Base-by-base conservation (phyloP, 257 asterid species). In the Przewalskia tangutica region DNA sequence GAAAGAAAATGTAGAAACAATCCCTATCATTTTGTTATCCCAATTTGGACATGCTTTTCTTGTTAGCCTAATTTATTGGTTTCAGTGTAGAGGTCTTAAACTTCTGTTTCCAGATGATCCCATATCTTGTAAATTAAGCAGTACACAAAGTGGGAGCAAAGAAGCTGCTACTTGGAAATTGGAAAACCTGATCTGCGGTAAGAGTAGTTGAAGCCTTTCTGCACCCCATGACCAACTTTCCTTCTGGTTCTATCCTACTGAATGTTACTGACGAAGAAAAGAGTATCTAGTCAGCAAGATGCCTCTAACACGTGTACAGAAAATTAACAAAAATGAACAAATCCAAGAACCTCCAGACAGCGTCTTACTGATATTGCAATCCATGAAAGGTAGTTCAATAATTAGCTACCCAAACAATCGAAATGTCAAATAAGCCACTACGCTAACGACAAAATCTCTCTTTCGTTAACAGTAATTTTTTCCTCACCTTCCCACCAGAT, bases 241-340 rank as follows among this genome's bases (percentile, higher is more conserved):
- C 98, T 89, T 94, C 97, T 40, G 97, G 97, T 89, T 94, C 97
- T 89, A 91, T 85, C 89, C 97, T 90, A 86, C 98, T 92, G 89
- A 95, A 95, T 40, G 96, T 95, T 82, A 95, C 99, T 95, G 97
- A 85, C 46, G 86, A 53, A 81, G 77, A 83, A 85, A 84, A 56
- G 55, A 40, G 3, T 0, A 34, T 17, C 46, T 32, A 48, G 62
- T 73, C 62, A 73, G 79, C 60, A 73, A 73, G 60, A 48, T 48
- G 2, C 59, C 59, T n/a, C n/a, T n/a, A n/a, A 71, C 42, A 71
- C 42, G 6, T 14, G 11, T 8, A 73, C 27, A 50, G 79, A 50
- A 36, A 50, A 73, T 73, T 73, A 50, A 23, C 18, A 48, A 23
- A 23, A 50, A 27, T 12, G 23, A 7, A 50, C 5, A 50, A 73